These are phyloP conservation scores for Teunomyces barrocoloradensis DNA, from an alignment of 805 yeast species.

Conservation along the genomic window DNA sequence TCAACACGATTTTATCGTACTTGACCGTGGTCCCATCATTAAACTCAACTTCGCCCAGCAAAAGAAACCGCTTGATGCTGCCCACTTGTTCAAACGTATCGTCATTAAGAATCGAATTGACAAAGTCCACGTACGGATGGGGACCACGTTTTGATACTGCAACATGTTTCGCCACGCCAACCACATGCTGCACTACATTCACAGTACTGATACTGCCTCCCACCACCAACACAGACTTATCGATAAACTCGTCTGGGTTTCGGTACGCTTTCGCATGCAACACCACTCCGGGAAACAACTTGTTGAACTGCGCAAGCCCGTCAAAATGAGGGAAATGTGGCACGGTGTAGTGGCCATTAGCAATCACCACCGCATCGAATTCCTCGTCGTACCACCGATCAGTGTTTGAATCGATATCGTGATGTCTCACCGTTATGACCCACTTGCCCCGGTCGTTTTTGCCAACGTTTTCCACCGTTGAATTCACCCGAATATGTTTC, in stretches of 20 bases:
- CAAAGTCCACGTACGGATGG: not conserved
- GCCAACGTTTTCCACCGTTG: constrained; percentile 46
- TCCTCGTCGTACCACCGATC: constrained; percentile 30
- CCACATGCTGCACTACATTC: constrained; percentile 53
- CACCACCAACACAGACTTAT: constrained; percentile 54
- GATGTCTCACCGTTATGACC: constrained; percentile 38
- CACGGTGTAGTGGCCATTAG: constrained; percentile 37
- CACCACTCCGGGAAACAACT: constrained; percentile 21
- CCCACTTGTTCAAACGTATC: constrained; percentile 42
- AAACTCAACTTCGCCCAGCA: constrained; percentile 25
- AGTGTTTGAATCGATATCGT: constrained; percentile 13
- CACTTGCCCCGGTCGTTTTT: constrained; percentile 30
- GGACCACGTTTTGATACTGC: constrained; percentile 48
- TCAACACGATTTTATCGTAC: constrained; percentile 15
- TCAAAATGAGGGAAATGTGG: constrained; percentile 34
- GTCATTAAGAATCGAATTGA: not conserved
- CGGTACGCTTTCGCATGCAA: constrained; percentile 35
- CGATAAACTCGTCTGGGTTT: constrained; percentile 22
- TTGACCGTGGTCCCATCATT: constrained; percentile 16
- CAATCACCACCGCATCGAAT: constrained; percentile 39
- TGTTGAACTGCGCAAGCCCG: constrained; percentile 32
- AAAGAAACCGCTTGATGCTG: constrained; percentile 40
- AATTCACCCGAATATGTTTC: constrained; percentile 40
- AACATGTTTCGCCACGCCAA: constrained; percentile 48
- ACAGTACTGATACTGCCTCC: constrained; percentile 79